Evolutionary conservation across 1,284 basidiomycete species (phyloP), one percentile per base, ranked within the genome.

Genomic region (Vanrija humicola): DNA sequence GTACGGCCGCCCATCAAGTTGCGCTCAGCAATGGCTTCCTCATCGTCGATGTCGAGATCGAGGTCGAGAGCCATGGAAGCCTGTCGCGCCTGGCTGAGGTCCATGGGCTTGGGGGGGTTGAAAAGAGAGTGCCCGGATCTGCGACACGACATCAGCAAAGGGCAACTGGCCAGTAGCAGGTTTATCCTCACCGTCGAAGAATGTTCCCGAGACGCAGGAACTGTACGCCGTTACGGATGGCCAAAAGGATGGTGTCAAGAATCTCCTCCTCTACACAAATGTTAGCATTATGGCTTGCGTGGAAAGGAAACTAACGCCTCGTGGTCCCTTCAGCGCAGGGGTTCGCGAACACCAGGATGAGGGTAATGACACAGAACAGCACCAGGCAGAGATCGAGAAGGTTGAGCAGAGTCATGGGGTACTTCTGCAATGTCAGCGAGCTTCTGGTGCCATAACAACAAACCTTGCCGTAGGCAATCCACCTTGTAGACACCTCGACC

Each of bases 51-150:
- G 82, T 67, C 87, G 79, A 72, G 84, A 77, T 74, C 88, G 78
- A 66, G 84, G 81, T 67, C 86, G 78, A 74, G 84, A 79, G 75
- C 77, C 48, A 74, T 65, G 4, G 69, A 71, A 39, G 76, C 77
- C 2, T 72, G 64, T 3, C 77, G 70, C 0, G 79, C 79, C 52
- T 77, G 73, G 10, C 72, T 74, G n/a, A 96, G 86, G 72, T 96
- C 92, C 68, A 97, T 96, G 0, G 90, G 90, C 67, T 88, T 90
- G 7, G 93, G 91, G 47, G 87, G 85, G 21, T 90, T 86, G 75
- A 96, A 90, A 66, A 96, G 89, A 1, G 91, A 94, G 68, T 94
- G 90, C 0, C 93, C 93, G 50, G 91, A 95, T 77, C 92, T 93
- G 53, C 16, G 48, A 56, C 40, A 6, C 23, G 12, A 16, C n/a